phyloP scores from a whole-genome alignment of 2,329 filamentous ascomycete species.

The Lachnum nothofagi region DNA sequence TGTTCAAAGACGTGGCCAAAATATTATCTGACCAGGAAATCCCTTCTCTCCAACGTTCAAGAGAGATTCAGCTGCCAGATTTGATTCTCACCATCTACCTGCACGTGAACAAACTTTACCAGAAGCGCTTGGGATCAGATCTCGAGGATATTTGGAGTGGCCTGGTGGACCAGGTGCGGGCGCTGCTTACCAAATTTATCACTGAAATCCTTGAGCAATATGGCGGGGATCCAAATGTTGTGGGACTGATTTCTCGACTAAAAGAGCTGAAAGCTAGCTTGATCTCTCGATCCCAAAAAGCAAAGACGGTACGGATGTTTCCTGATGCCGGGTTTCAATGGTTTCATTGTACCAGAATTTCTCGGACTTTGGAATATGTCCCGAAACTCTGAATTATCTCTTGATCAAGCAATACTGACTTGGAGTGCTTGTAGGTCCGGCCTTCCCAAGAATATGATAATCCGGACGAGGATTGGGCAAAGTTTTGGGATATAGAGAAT shows the following conservation, averaged over 20 bases:
- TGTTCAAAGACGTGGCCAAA: neutral
- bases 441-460: neutral
- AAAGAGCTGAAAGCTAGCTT: neutral
- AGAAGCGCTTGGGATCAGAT: neutral
- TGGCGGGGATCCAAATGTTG: neutral
- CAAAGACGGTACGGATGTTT: too few relatives aligned
- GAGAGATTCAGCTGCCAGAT: neutral
- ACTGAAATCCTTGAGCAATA: neutral
- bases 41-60: neutral
- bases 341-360: too few relatives aligned
- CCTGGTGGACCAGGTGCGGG: neutral
- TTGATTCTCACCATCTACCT: neutral
- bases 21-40: neutral
- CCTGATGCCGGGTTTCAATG: too few relatives aligned
- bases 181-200: neutral
- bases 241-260: neutral
- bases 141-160: neutral
- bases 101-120: constrained; percentile 1
- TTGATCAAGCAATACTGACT: too few relatives aligned
- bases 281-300: neutral
- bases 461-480: neutral
- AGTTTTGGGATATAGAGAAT: neutral
- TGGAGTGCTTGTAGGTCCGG: too few relatives aligned
- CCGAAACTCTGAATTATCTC: too few relatives aligned
- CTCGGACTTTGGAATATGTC: too few relatives aligned